A percentile compares a stretch with the other conserved stretches of the same genome.
Conservation (phyloP, 495 filamentous ascomycete genomes). For the Aspergillus asperescens region DNA sequence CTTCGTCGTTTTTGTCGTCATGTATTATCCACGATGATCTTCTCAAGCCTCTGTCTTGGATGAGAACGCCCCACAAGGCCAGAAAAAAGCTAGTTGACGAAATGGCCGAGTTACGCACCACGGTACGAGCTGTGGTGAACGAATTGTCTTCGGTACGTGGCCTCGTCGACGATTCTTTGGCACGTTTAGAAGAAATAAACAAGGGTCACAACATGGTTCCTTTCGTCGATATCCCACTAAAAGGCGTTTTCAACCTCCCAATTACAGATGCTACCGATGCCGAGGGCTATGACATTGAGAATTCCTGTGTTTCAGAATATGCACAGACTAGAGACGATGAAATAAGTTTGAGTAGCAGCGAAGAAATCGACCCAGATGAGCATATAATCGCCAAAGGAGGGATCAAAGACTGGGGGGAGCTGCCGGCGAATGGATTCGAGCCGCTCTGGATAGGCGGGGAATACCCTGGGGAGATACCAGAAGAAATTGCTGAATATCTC, state of each 20-base stretch:
- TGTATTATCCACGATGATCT: not conserved
- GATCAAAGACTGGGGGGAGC: not conserved
- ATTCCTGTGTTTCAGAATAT: not conserved
- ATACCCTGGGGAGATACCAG: not conserved
- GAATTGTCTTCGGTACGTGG: not conserved
- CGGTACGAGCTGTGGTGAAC: not conserved
- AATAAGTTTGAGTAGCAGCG: not conserved
- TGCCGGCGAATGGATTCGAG: not conserved
- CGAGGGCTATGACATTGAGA: not conserved
- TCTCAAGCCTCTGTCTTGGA: not conserved
- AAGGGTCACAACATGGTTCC: not conserved
- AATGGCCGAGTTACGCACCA: not conserved
- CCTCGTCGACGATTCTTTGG: conserved; percentile 22
- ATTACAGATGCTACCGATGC: not conserved
- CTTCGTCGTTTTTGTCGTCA: not conserved
- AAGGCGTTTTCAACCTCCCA: not conserved
- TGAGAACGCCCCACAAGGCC: not conserved
- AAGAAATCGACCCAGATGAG: not conserved
- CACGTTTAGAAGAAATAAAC: not conserved
- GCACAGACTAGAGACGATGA: not conserved
- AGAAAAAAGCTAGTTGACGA: not conserved
- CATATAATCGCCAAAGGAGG: not conserved
- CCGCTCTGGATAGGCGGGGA: not conserved
- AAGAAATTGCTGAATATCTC: not conserved
- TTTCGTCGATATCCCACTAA: not conserved